Conservation (phyloP, 306 rosid genomes). For the Corylus heterophylla region DNA sequence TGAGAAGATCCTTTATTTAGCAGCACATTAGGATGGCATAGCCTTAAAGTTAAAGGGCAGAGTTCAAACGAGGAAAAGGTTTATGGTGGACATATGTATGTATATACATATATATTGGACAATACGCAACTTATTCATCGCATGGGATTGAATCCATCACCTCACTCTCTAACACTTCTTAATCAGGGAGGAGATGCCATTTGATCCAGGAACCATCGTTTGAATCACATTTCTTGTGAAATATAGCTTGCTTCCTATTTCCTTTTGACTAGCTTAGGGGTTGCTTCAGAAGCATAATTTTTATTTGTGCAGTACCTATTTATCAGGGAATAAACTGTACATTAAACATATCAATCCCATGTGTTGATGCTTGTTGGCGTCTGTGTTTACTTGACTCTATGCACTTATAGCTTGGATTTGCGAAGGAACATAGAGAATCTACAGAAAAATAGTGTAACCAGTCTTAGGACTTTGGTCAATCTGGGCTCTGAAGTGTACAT, state of each 20-base stretch:
- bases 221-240: background rate
- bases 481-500: slow-evolving; percentile 90
- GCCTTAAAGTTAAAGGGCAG: too few relatives aligned
- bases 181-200: background rate
- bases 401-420: slow-evolving; percentile 65
- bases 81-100: too few relatives aligned
- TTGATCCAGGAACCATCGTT: background rate
- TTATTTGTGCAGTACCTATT: background rate
- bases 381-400: slow-evolving; percentile 50
- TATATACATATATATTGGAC: too few relatives aligned
- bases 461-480: slow-evolving; percentile 81
- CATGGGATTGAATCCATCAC: background rate
- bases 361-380: slow-evolving; percentile 8
- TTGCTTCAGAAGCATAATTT: background rate
- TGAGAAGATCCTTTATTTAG: too few relatives aligned
- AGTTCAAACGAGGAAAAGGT: too few relatives aligned
- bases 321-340: background rate
- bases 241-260: background rate
- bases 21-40: too few relatives aligned
- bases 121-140: too few relatives aligned
- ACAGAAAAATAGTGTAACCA: slow-evolving; percentile 81
- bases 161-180: background rate
- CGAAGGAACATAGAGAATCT: slow-evolving; percentile 77
- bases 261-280: background rate
- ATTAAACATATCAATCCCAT: background rate